Evolutionary conservation across 108 stramenopile genomes (phyloP).

Genomic region (Hondaea fermentalgiana): DNA sequence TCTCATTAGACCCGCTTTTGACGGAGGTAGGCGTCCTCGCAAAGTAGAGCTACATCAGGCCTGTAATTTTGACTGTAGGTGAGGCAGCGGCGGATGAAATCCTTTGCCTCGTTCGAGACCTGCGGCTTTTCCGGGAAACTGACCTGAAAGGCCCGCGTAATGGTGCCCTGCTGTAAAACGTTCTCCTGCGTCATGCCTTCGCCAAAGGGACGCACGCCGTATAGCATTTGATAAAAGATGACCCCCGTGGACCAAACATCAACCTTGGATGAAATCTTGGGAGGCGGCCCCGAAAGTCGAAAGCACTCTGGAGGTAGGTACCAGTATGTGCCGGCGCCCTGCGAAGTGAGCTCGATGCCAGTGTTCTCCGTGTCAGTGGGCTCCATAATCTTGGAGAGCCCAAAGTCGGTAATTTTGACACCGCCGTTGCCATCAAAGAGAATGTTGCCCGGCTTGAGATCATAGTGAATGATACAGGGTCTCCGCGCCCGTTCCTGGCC

Average conservation of each 20-base stretch:
- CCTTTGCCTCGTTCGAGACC: conserved; percentile 80
- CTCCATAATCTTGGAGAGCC: conserved; percentile 61
- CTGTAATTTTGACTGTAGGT: conserved; percentile 74
- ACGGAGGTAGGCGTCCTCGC: conserved; percentile 63
- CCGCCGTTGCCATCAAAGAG: conserved; percentile 85
- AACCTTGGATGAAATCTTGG: conserved; percentile 77
- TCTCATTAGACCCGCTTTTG: neutral
- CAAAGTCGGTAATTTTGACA: conserved; percentile 98
- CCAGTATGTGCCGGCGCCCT: conserved; percentile 99
- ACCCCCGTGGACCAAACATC: conserved; percentile 99
- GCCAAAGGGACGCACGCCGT: conserved; percentile 89
- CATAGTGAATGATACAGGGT: conserved; percentile 89
- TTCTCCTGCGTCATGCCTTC: conserved; percentile 91
- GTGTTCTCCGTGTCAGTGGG: conserved; percentile 34
- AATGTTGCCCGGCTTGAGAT: conserved; percentile 90
- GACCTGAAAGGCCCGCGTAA: conserved; percentile 83
- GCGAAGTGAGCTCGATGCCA: conserved; percentile 94
- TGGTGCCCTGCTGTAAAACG: conserved; percentile 70
- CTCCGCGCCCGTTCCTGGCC: neutral
- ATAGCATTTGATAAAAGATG: conserved; percentile 98
- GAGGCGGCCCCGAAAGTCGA: neutral
- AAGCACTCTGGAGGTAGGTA: conserved; percentile 99
- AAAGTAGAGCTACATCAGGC: conserved; percentile 76
- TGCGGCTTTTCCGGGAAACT: conserved; percentile 69
- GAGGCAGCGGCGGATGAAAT: conserved; percentile 80